Conservation (phyloP, 306 rosid genomes). For the Prunus mira region DNA sequence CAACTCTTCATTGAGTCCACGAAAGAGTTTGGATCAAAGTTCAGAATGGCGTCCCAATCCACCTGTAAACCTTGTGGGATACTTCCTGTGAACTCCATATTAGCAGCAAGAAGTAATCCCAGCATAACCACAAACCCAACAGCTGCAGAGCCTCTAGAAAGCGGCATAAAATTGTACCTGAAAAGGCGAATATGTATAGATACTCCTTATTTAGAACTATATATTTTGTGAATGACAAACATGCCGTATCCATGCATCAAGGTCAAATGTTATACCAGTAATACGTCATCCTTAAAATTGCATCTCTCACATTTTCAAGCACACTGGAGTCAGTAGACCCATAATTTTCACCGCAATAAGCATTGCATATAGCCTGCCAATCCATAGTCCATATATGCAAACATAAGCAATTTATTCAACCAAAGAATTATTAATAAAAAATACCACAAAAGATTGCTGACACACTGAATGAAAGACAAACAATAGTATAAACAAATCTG, state of each 20-base stretch:
- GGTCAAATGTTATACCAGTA: conserved; percentile 65
- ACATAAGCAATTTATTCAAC: conserved; percentile 10
- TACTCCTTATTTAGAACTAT: conserved; percentile 12
- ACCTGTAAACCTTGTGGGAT: conserved; percentile 80
- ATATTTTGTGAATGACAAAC: conserved; percentile 10
- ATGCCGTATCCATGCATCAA: conserved; percentile 15
- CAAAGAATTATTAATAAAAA: background rate
- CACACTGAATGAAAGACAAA: background rate
- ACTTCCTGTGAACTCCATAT: conserved; percentile 85
- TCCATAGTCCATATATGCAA: conserved; percentile 9
- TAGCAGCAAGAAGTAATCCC: conserved; percentile 92
- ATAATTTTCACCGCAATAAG: conserved; percentile 82
- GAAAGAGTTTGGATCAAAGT: conserved; percentile 62
- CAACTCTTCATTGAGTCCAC: conserved; percentile 71
- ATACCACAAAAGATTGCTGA: background rate
- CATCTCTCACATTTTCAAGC: conserved; percentile 89
- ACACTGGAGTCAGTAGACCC: conserved; percentile 69
- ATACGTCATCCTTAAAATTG: conserved; percentile 91
- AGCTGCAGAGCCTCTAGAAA: conserved; percentile 89
- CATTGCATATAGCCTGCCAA: conserved; percentile 72
- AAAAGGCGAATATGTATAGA: conserved; percentile 10
- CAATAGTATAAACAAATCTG: background rate
- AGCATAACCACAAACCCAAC: conserved; percentile 82
- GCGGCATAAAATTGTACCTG: conserved; percentile 99
- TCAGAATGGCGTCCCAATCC: conserved; percentile 95